phyloP scores from a whole-genome alignment of 208 protist genomes.

The Trypanosoma avium region DNA sequence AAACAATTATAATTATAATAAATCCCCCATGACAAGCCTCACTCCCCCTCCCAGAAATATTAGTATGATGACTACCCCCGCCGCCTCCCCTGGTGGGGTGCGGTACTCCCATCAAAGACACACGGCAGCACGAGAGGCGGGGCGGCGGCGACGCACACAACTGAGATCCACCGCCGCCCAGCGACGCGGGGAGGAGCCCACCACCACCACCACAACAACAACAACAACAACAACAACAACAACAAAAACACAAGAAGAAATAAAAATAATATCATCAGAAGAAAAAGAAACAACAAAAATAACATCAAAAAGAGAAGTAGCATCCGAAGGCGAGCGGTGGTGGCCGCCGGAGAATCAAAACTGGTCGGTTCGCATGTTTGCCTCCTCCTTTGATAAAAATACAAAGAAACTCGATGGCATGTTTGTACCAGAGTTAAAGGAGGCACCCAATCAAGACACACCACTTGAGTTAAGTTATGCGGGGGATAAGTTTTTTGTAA shows the following conservation, averaged over 20 bases:
- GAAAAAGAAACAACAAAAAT: too few species aligned
- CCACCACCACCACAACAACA: too few species aligned
- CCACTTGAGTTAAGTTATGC: constrained; percentile 78
- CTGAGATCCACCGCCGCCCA: constrained; percentile 71
- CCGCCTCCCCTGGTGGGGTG: constrained; percentile 72
- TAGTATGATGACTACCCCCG: constrained; percentile 75
- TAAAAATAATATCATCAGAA: too few species aligned
- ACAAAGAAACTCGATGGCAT: constrained; percentile 81
- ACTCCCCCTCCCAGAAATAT: too few species aligned
- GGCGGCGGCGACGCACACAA: constrained; percentile 47
- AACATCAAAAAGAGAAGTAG: not conserved
- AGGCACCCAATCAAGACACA: constrained; percentile 48
- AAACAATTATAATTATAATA: constrained; percentile 17
- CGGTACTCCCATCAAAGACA: constrained; percentile 59
- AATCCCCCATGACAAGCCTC: constrained; percentile 45
- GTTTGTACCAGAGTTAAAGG: constrained; percentile 83
- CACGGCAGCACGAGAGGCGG: constrained; percentile 36
- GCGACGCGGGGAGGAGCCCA: constrained; percentile 62
- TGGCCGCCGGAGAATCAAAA: constrained; percentile 70
- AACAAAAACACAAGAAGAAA: not conserved
- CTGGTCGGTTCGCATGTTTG: constrained; percentile 75
- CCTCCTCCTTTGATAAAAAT: constrained; percentile 67
- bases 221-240: too few species aligned
- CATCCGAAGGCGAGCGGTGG: constrained; percentile 55
- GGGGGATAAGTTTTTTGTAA: constrained; percentile 69